Base-by-base conservation (phyloP, 768 basidiomycete genomes). In the Rhodotorula paludigena region DNA sequence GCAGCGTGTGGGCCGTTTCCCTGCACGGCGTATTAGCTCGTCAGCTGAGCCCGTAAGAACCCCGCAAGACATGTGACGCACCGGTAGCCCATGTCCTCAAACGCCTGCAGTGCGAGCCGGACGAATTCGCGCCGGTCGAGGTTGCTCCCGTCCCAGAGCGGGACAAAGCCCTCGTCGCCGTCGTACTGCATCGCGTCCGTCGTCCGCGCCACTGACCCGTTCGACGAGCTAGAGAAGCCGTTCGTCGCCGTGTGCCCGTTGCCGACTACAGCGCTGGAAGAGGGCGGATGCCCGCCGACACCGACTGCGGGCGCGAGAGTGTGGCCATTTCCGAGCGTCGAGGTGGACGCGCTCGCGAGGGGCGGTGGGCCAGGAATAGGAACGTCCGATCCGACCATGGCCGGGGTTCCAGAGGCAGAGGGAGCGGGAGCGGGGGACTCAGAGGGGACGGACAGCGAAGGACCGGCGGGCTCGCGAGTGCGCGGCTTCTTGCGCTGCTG, bases 71-170 rank as follows among this genome's bases (percentile, higher is more conserved):
- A 45, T 15, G 28, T 0, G 14, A 75, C 81, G 74, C 44, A 81
- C 81, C 72, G 44, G 70, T 80, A 80, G 0, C 80, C 81, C 53
- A 79, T 78, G 65, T 81, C 81, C 32, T 77, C 64, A 51, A 82
- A 66, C 21, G 77, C 75, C 63, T 82, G 81, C 18, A 82, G 52
- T 8, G 79, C 77, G n/a, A 82, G 60, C 54, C 80, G 66, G 7
- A 80, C 80, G 25, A 80, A 76, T 63, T 81, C 81, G 60, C 79
- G 74, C 62, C 78, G 72, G 53, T 80, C 77, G 30, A 80, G 52
- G n/a, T 65, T 53, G 53, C 65, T 73, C 3, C 68, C 68, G 9
- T 57, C 65, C 64, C 63, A 70, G 14, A 69, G 63, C 30, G 72
- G 70, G 30, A 72, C 68, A 51, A 73, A 74, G 7, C 55, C 62